A percentile compares a stretch with the other conserved stretches of the same genome.
Evolutionary conservation across 2,329 filamentous ascomycete species (phyloP).

Genomic region (Camptophora hylomeconis): DNA sequence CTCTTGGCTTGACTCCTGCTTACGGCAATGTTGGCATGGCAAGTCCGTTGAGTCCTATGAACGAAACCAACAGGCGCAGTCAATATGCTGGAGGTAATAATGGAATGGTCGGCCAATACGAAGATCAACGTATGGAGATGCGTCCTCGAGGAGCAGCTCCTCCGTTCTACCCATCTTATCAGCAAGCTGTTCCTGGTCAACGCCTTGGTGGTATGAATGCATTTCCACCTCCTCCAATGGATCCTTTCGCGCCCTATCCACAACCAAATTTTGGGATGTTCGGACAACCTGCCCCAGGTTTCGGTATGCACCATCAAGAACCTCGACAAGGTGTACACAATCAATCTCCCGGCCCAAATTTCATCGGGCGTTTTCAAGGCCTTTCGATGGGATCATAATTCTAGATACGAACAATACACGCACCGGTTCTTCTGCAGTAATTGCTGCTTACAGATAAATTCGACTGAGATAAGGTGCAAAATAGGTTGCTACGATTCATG

Average conservation of each 20-base stretch:
- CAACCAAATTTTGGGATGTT: constrained; percentile 22
- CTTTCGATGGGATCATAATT: constrained; percentile 56
- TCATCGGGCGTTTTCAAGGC: constrained; percentile 37
- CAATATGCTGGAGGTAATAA: constrained; percentile 2
- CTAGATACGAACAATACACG: too few relatives aligned
- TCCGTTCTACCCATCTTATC: constrained; percentile 26
- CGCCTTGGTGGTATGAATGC: constrained; percentile 20
- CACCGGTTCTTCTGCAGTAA: too few relatives aligned
- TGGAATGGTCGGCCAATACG: neutral
- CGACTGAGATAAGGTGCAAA: too few relatives aligned
- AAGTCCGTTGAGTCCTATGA: constrained; percentile 3
- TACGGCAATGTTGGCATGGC: constrained; percentile 10
- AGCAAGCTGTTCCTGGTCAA: constrained; percentile 19
- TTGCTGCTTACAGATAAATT: too few relatives aligned
- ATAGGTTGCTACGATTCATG: too few relatives aligned
- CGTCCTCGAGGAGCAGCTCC: constrained; percentile 17
- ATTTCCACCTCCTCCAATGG: constrained; percentile 20
- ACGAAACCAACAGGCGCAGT: neutral
- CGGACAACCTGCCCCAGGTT: constrained; percentile 13
- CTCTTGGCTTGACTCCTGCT: constrained; percentile 46
- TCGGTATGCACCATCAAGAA: constrained; percentile 15
- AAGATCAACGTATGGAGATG: neutral
- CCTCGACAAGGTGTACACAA: constrained; percentile 10
- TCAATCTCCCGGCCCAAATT: constrained; percentile 23
- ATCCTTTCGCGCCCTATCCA: constrained; percentile 14